Percentiles rank a stretch among this genome's conserved stretches.
Evolutionary conservation across 306 rosid genomes (phyloP).

Genomic region (Medicago arabica): DNA sequence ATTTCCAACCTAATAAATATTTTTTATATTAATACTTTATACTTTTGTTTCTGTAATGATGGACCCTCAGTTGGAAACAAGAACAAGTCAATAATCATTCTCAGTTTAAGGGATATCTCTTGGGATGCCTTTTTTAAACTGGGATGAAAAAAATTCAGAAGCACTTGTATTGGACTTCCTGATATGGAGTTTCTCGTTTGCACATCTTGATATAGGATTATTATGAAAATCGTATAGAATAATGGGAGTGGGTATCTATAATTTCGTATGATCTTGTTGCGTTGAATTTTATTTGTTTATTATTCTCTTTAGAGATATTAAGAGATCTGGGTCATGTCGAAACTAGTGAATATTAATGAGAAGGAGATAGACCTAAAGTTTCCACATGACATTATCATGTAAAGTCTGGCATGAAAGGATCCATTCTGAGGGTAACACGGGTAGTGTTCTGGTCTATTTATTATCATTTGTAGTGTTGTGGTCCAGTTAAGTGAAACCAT

Average conservation of each 20-base stretch:
- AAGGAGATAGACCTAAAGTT: not conserved
- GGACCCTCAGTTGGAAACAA: not conserved
- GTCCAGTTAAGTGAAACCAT: not conserved
- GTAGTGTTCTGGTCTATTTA: not conserved
- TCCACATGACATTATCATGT: constrained; percentile 4
- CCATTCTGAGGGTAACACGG: not conserved
- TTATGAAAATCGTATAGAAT: constrained; percentile 3
- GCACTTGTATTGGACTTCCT: constrained; percentile 24
- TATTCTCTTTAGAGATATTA: not conserved
- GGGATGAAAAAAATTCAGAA: not conserved
- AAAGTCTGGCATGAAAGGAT: not conserved
- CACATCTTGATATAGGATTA: constrained; percentile 23
- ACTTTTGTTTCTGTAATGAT: constrained; percentile 14
- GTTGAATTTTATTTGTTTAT: not conserved
- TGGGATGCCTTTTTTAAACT: not conserved
- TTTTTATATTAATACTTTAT: not conserved
- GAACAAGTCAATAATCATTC: constrained; percentile 1
- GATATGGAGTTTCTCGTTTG: constrained; percentile 18
- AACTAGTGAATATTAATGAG: not conserved
- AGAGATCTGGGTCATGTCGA: not conserved
- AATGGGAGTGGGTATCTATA: not conserved
- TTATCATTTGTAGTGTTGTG: not conserved
- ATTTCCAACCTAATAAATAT: not conserved
- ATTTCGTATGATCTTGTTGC: not conserved
- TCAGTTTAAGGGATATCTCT: constrained; percentile 8